Percentiles rank a stretch among this genome's conserved stretches.
phyloP scores from a whole-genome alignment of 371 early-diverging fungal species.

The Entomophthora muscae region DNA sequence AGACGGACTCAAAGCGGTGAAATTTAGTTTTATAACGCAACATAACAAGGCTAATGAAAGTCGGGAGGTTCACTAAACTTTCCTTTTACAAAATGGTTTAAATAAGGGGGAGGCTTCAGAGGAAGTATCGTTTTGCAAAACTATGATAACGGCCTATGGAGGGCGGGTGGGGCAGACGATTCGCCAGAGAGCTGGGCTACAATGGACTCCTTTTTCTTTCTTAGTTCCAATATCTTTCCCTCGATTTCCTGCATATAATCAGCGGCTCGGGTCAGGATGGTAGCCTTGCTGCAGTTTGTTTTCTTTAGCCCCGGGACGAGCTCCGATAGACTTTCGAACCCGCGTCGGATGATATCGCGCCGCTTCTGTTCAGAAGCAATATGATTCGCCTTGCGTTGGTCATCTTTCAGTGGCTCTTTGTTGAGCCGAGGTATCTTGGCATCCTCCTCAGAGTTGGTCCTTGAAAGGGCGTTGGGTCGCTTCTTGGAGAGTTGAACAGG shows the following conservation, averaged over 20 bases:
- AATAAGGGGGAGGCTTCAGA: too few species aligned
- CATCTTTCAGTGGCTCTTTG: constrained; percentile 63
- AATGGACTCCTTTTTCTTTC: not conserved
- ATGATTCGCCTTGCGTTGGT: constrained; percentile 89
- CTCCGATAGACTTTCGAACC: constrained; percentile 64
- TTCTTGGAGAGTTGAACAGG: not conserved
- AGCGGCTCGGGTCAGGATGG: constrained; percentile 30
- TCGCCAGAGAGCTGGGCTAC: not conserved
- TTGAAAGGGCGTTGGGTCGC: not conserved
- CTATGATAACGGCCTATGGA: too few species aligned
- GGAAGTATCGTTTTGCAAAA: too few species aligned
- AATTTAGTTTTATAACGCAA: too few species aligned
- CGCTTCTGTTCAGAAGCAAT: constrained; percentile 86
- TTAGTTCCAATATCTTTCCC: not conserved
- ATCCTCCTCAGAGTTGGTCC: too few species aligned
- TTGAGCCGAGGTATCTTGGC: not conserved
- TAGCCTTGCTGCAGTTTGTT: constrained; percentile 30
- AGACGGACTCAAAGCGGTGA: too few species aligned
- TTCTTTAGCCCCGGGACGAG: constrained; percentile 56
- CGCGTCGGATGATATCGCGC: constrained; percentile 62
- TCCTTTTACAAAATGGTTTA: too few species aligned
- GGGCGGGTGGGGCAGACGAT: not conserved
- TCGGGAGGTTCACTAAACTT: too few species aligned
- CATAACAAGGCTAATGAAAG: too few species aligned
- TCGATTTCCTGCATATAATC: constrained; percentile 18